Base-by-base conservation (phyloP, 768 basidiomycete genomes). In the Coprinellus aureogranulatus region DNA sequence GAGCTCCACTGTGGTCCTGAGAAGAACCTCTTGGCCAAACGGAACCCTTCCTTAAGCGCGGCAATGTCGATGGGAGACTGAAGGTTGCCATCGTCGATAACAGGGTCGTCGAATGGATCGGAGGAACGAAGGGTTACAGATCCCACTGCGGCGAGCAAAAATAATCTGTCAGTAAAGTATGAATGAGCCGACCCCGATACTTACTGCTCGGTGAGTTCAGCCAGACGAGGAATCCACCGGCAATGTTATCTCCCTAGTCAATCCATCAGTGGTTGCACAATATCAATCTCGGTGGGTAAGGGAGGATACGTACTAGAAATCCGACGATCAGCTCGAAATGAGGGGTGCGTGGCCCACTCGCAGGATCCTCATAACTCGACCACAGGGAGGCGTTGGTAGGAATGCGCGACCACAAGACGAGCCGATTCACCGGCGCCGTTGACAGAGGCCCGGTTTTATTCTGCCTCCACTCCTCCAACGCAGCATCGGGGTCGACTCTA, bases 261-360 rank as follows among this genome's bases (percentile, higher is more conserved):
- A 39, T 9, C 10, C 18, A 18, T 18, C 18, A 18, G 9, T 39
- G 37, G 9, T 39, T 9, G 37, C 9, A 39, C 37, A 9, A 18
- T 9, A 9, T 39, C 37, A 39, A 9, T 39, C 37, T 9, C 18
- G 9, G 10, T 9, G 18, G 18, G 10, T 18, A 9, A 39, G 44
- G 44, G 11, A 10, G 8, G 44, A 23, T 8, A 14, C 12, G 44
- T 14, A 14, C 44, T 12, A 22, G 8, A 8, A 8, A 12, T 22
- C 20, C 37, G 10, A 34, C 18, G 34, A 59, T 16, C 10, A 61
- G 53, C 30, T 54, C 51, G 34, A 68, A 34, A 39, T 69, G 67
- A 2, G 68, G 65, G 0, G 63, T 62, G 18, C 66, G 63, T 6
- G 37, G 49, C 9, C 68, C 68, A 20, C 67, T 58, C 0, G 68